These are phyloP conservation scores for Fusarium citri DNA, from an alignment of 2,329 filamentous ascomycete species.

Conservation along the genomic window DNA sequence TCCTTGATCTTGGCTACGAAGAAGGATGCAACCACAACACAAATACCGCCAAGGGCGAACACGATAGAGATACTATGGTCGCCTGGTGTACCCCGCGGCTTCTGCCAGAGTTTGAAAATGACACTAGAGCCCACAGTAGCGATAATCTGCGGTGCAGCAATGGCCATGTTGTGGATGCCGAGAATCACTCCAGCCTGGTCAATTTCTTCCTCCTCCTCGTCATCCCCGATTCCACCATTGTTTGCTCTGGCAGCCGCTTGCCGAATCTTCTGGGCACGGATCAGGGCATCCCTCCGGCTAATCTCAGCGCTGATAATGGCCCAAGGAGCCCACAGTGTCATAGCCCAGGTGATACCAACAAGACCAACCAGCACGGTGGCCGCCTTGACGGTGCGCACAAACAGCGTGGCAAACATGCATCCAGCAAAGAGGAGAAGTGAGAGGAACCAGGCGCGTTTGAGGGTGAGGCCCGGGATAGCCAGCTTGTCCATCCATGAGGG, in stretches of 20 bases:
- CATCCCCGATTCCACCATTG: constrained; percentile 29
- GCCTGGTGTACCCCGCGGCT: constrained; percentile 83
- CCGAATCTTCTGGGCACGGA: constrained; percentile 54
- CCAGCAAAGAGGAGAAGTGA: constrained; percentile 85
- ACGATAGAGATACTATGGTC: constrained; percentile 91
- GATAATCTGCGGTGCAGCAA: constrained; percentile 90
- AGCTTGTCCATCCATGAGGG: constrained; percentile 68
- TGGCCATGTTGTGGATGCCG: constrained; percentile 94
- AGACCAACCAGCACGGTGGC: constrained; percentile 83
- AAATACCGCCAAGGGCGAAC: constrained; percentile 83
- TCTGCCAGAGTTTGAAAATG: constrained; percentile 88
- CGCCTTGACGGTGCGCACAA: constrained; percentile 76
- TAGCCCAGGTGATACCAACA: constrained; percentile 90
- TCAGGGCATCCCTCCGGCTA: constrained; percentile 77
- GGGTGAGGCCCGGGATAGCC: constrained; percentile 84
- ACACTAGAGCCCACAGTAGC: constrained; percentile 86
- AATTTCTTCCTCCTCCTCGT: constrained; percentile 62
- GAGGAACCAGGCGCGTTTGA: constrained; percentile 87
- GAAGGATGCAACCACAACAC: constrained; percentile 80
- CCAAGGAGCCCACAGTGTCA: constrained; percentile 95
- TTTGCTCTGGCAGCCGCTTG: constrained; percentile 26
- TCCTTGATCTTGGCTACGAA: constrained; percentile 77
- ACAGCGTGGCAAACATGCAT: constrained; percentile 85
- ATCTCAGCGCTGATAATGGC: constrained; percentile 96
- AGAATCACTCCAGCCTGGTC: constrained; percentile 91